Evolutionary conservation across 257 asterid genomes (phyloP).

Genomic region (Ilex aquifolium): DNA sequence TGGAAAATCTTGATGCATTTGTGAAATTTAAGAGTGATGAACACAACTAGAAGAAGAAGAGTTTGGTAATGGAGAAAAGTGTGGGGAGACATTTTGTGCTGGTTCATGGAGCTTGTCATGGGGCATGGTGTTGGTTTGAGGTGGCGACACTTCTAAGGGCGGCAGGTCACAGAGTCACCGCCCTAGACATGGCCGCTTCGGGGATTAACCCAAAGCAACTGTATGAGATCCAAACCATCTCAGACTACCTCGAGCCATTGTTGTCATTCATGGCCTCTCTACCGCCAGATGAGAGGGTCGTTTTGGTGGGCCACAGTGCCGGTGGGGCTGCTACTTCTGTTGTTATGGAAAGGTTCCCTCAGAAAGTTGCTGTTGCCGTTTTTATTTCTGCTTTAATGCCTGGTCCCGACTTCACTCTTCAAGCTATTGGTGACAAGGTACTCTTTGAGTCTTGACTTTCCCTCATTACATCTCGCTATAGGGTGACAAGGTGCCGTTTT

Average conservation of each 20-base stretch:
- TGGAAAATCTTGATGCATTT: too few species aligned
- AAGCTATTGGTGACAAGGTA: background rate
- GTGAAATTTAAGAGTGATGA: too few species aligned
- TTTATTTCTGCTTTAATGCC: conserved; percentile 14
- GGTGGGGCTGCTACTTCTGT: background rate
- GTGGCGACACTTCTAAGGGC: background rate
- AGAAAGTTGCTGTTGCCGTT: conserved; percentile 12
- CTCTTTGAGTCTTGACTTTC: background rate
- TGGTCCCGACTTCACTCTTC: background rate
- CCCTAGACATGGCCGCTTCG: too few species aligned
- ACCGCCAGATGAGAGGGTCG: background rate
- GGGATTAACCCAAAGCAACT: too few species aligned
- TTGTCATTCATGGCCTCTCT: background rate
- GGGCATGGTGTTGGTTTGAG: background rate
- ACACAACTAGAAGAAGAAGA: too few species aligned
- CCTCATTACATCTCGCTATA: too few species aligned
- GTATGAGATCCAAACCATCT: too few species aligned
- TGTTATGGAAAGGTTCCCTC: conserved; percentile 4
- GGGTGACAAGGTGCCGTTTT: too few species aligned
- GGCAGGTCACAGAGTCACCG: background rate
- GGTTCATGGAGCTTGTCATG: background rate
- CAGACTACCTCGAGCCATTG: background rate
- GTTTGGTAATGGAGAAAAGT: background rate
- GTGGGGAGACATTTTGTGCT: background rate
- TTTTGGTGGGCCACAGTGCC: conserved; percentile 4